Evolutionary conservation across 306 rosid species (phyloP), one percentile per base, ranked within the genome.

Genomic region (Trichosanthes truncata): DNA sequence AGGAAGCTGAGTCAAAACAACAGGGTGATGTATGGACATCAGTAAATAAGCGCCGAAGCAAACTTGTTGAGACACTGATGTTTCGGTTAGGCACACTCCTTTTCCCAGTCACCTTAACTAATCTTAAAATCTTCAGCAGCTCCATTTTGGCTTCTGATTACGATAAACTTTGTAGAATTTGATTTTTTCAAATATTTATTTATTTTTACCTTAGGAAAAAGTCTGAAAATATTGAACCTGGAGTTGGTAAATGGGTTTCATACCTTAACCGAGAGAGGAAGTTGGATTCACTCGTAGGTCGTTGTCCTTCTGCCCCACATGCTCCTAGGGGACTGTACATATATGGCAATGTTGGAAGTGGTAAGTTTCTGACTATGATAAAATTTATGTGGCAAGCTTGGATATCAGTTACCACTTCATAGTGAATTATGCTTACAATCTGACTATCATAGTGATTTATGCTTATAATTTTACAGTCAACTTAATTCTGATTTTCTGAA

Each of bases 211-310:
- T 69, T 84, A 92, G 98, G 89, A 90, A 83, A 78, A 91, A 81
- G 80, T 86, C 85, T 57, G 88, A 81, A 38, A 85, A 87, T 78
- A 79, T 92, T 51, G 97, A 95, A 86, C 80, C 90, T 21, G 97
- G 98, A 81, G 98, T 92, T 7, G 97, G 98, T 73, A 91, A 95
- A 83, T 95, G 98, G 98, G 97, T 95, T 62, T 89, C 97, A 21
- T 92, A 95, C 82, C 93, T 95, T 60, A 95, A 95, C 71, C 93
- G 97, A 63, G 97, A 95, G 86, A 95, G 69, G 87, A 92, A 92
- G 85, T 84, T 95, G 81, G 97, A 95, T 86, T 91, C 96, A 7
- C 35, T 87, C 4, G 89, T 90, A 78, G 97, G 97, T 74, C 90
- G 84, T 43, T 83, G 91, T 55, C 98, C 98, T 69, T 86, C 82